Conservation (phyloP, 192 early-diverging fungal genomes). For the Coemansia aciculifera region DNA sequence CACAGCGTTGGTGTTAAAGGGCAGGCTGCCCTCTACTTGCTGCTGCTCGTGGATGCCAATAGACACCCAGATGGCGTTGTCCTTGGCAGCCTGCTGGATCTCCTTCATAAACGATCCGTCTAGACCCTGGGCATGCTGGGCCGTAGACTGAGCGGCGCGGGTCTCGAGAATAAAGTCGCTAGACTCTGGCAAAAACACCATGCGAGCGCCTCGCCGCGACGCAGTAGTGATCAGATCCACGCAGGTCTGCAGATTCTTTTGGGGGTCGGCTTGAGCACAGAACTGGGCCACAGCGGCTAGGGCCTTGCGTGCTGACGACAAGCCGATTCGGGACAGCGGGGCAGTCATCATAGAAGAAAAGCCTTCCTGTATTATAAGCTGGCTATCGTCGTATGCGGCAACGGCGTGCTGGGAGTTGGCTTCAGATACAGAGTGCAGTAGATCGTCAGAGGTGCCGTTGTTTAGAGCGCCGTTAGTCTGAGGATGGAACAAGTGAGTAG, state of each 20-base stretch:
- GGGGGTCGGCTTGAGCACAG: slow-evolving; percentile 62
- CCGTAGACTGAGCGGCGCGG: slow-evolving; percentile 42
- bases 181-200: slow-evolving; percentile 82
- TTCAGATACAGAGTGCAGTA: slow-evolving; percentile 36
- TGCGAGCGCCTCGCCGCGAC: slow-evolving; percentile 62
- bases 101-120: slow-evolving; percentile 61
- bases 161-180: slow-evolving; percentile 75
- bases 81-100: slow-evolving; percentile 62
- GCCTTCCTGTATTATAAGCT: slow-evolving; percentile 44
- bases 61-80: slow-evolving; percentile 66
- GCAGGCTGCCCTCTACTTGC: slow-evolving; percentile 12
- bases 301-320: slow-evolving; percentile 33
- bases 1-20: slow-evolving; percentile 72
- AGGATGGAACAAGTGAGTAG: slow-evolving; percentile 27
- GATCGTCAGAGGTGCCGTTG: slow-evolving; percentile 32
- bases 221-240: slow-evolving; percentile 60
- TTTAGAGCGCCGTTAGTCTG: slow-evolving; percentile 33
- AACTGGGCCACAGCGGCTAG: slow-evolving; percentile 71
- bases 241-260: slow-evolving; percentile 63
- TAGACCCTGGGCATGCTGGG: slow-evolving; percentile 45
- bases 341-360: slow-evolving; percentile 45
- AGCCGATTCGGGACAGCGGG: slow-evolving; percentile 29
- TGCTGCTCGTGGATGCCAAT: slow-evolving; percentile 76
- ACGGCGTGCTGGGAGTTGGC: slow-evolving; percentile 20
- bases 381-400: slow-evolving; percentile 32